These are phyloP conservation scores for Lachnellula arida DNA, from an alignment of 2,329 filamentous ascomycete species.

Conservation along the genomic window DNA sequence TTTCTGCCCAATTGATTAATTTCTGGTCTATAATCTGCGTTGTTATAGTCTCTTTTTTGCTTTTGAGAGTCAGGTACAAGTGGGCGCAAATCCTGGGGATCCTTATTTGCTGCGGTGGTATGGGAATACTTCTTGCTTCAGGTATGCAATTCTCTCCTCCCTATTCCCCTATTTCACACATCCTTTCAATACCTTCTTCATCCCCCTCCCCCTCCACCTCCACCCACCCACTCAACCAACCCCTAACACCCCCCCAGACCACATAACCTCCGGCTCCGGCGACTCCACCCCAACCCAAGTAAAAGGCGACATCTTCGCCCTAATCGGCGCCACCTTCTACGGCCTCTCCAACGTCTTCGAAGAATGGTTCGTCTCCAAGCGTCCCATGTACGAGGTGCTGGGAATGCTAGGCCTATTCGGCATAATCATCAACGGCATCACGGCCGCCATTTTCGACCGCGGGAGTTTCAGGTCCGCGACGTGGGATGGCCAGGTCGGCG, in stretches of 20 bases:
- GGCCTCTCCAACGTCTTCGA: slow-evolving; percentile 87
- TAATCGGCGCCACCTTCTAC: slow-evolving; percentile 86
- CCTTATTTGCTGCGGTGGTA: slow-evolving; percentile 83
- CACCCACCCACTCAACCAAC: too few relatives aligned
- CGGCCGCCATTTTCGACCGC: slow-evolving; percentile 90
- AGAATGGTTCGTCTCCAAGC: slow-evolving; percentile 85
- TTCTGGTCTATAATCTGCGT: slow-evolving; percentile 98
- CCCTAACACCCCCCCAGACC: slow-evolving; percentile 49
- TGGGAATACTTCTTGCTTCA: slow-evolving; percentile 74
- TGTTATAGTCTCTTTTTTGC: slow-evolving; percentile 73
- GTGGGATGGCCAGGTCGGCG: slow-evolving; percentile 65
- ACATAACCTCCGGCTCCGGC: slow-evolving; percentile 64
- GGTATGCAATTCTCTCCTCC: too few relatives aligned
- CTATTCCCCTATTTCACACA: too few relatives aligned
- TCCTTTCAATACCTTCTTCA: too few relatives aligned
- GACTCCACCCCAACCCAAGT: slow-evolving; percentile 66
- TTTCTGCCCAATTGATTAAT: slow-evolving; percentile 93
- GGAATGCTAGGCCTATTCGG: slow-evolving; percentile 87
- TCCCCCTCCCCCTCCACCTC: too few relatives aligned
- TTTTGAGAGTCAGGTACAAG: slow-evolving; percentile 88
- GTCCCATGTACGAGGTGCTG: slow-evolving; percentile 88
- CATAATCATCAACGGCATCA: slow-evolving; percentile 84
- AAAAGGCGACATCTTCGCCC: slow-evolving; percentile 88
- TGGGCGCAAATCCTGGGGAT: slow-evolving; percentile 81
- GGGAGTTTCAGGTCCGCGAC: slow-evolving; percentile 58